Percentiles rank a stretch among this genome's conserved stretches.
Evolutionary conservation across 163 green algal species (phyloP).

Genomic region (Trebouxia gelatinosa): DNA sequence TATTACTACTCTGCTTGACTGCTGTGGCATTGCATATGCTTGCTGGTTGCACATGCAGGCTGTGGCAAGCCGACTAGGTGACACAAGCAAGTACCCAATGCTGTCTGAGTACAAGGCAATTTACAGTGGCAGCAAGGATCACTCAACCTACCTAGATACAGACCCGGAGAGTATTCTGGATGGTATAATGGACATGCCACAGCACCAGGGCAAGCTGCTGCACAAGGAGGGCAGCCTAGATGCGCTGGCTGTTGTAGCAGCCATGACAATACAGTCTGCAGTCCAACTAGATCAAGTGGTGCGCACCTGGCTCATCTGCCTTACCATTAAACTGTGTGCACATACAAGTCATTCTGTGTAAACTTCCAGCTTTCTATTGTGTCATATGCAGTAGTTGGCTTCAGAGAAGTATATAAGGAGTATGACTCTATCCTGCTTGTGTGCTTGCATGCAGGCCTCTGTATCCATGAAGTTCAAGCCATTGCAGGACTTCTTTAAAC

Average conservation of each 20-base stretch:
- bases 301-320: too few relatives aligned
- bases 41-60: conserved; percentile 1
- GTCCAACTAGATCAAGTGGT: not conserved
- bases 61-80: not conserved
- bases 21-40: not conserved
- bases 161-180: conserved; percentile 3
- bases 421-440: not conserved
- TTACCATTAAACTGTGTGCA: too few relatives aligned
- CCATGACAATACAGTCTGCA: conserved; percentile 1
- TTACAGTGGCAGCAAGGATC: conserved; percentile 1
- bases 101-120: conserved; percentile 18
- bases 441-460: not conserved
- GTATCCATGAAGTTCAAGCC: not conserved
- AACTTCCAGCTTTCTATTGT: not conserved
- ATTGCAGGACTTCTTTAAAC: conserved; percentile 13
- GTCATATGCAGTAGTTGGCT: not conserved
- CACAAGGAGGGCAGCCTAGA: conserved; percentile 21
- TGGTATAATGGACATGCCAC: not conserved
- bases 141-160: not conserved
- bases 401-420: not conserved
- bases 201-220: conserved; percentile 7
- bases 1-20: too few relatives aligned
- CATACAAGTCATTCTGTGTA: too few relatives aligned
- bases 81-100: not conserved
- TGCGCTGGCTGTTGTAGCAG: conserved; percentile 1